Base-by-base conservation (phyloP, 306 rosid genomes). In the Mimosa pudica region DNA sequence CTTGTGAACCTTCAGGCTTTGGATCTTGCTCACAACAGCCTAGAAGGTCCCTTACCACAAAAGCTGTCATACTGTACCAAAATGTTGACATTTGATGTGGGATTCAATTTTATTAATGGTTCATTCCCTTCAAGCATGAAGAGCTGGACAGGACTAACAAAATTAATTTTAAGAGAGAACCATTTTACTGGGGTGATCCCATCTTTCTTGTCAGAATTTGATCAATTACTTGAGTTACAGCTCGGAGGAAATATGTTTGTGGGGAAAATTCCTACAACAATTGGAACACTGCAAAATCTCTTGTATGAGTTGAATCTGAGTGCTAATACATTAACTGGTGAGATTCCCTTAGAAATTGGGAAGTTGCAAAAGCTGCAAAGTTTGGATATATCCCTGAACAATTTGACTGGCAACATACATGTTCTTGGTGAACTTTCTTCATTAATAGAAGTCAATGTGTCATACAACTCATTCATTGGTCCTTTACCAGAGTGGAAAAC, bases 191-290 rank as follows among this genome's bases (percentile, higher is more conserved):
- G 97, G 17, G 88, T 89, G 11, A 79, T 94, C 75, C 92, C 93
- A 0, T 30, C 4, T 49, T 85, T 92, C 86, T 70, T 92, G 42
- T 82, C 84, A 0, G 84, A 84, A 17, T 84, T 86, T 79, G 45
- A 57, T 48, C 57, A 20, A 73, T 92, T 92, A 55, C 66, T 16
- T 9, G 88, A 85, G 83, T 89, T 94, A 76, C 89, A 87, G 20
- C 89, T 94, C 73, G 97, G 97, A 33, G 97, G 97, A 54, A 94
- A 94, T 82, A 64, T 65, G 76, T 80, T 92, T 11, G 92, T 86
- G 62, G 97, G 98, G 17, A 81, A 77, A 76, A 89, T 94, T 82
- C 92, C 97, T 11, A 16, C 79, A 35, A 83, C 89, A 0, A 9
- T 94, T 75, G 98, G 95, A 77, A 65, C 83, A 70, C 52, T 92